phyloP scores from a whole-genome alignment of 768 basidiomycete genomes.

The Tephrocybe rancida region DNA sequence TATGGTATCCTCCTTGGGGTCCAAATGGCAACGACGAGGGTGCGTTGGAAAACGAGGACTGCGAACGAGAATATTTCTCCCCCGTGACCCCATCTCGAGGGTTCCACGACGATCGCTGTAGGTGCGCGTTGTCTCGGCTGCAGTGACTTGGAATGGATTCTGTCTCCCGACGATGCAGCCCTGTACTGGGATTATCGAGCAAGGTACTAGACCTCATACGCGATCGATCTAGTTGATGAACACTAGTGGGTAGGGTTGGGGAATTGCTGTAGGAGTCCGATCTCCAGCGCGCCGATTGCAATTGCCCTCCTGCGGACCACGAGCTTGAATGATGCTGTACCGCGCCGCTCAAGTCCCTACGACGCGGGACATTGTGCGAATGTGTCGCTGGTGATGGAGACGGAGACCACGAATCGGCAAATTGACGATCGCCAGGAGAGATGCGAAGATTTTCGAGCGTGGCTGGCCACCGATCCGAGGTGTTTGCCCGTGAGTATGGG shows the following conservation, averaged over 20 bases:
- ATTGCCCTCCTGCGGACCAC: conserved; percentile 38
- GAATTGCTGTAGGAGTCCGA: conserved; percentile 30
- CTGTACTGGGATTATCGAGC: conserved; percentile 30
- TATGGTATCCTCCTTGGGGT: conserved; percentile 32
- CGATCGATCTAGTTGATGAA: conserved; percentile 35
- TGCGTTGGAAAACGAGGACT: conserved; percentile 34
- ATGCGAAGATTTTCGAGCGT: conserved; percentile 29
- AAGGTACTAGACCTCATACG: conserved; percentile 39
- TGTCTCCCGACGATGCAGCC: conserved; percentile 32
- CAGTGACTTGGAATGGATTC: conserved; percentile 24
- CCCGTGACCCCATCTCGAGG: conserved; percentile 33
- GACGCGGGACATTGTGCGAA: conserved; percentile 29
- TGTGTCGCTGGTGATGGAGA: conserved; percentile 25
- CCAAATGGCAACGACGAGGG: conserved; percentile 39
- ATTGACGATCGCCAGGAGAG: conserved; percentile 24
- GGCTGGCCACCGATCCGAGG: conserved; percentile 31
- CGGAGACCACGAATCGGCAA: conserved; percentile 25
- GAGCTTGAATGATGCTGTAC: conserved; percentile 28
- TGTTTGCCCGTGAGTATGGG: conserved; percentile 26
- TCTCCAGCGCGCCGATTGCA: conserved; percentile 42
- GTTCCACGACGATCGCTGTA: conserved; percentile 42
- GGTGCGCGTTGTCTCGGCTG: conserved; percentile 31
- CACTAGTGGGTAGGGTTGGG: conserved; percentile 15
- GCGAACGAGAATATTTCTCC: conserved; percentile 34
- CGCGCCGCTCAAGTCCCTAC: conserved; percentile 30